phyloP scores from a whole-genome alignment of 805 yeast species.

The Brettanomyces anomalus region DNA sequence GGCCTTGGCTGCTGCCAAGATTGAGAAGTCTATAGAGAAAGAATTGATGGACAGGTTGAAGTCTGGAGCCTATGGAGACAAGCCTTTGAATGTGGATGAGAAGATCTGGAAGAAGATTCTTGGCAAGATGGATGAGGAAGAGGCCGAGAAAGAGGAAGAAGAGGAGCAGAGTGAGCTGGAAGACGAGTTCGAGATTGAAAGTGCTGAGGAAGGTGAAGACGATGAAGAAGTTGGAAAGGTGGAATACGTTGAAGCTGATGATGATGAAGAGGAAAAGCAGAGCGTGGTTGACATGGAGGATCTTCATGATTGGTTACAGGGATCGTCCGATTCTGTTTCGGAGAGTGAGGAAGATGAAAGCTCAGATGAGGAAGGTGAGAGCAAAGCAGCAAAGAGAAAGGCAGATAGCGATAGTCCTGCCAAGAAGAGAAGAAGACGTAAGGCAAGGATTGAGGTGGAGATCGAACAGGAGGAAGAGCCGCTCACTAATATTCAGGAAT shows the following conservation, averaged over 20 bases:
- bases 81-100: slow-evolving; percentile 94
- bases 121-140: slow-evolving; percentile 55
- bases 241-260: slow-evolving; percentile 86
- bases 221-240: slow-evolving; percentile 51
- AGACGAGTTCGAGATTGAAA: slow-evolving; percentile 50
- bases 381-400: slow-evolving; percentile 30
- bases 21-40: slow-evolving; percentile 93
- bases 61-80: slow-evolving; percentile 97
- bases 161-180: slow-evolving; percentile 87
- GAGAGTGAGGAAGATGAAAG: slow-evolving; percentile 11
- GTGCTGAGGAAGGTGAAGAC: slow-evolving; percentile 45
- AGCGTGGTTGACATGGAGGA: slow-evolving; percentile 83
- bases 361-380: slow-evolving; percentile 26
- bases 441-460: slow-evolving; percentile 63
- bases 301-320: slow-evolving; percentile 73
- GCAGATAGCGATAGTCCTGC: neutral
- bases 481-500: slow-evolving; percentile 19
- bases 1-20: slow-evolving; percentile 93
- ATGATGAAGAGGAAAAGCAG: slow-evolving; percentile 72
- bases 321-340: slow-evolving; percentile 27
- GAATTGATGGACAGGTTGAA: slow-evolving; percentile 90
- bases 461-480: slow-evolving; percentile 47
- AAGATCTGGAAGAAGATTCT: slow-evolving; percentile 91
- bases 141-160: slow-evolving; percentile 46
- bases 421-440: slow-evolving; percentile 61